phyloP scores from a whole-genome alignment of 1,139 yeast species.

The Arxiozyma heterogenica region DNA sequence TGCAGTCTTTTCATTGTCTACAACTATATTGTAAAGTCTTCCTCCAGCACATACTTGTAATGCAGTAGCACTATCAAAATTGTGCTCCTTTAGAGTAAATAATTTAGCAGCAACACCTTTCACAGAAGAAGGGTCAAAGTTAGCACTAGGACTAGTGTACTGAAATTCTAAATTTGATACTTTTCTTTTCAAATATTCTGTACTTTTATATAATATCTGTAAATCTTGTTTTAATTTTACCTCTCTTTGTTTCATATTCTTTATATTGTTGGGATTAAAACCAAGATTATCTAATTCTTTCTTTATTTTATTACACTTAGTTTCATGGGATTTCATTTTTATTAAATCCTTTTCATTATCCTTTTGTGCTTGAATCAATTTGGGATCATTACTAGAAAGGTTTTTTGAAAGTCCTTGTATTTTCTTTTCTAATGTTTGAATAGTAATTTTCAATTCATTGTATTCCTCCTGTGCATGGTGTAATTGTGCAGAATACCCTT shows the following conservation, averaged over 20 bases:
- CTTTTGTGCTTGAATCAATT: slow-evolving; percentile 44
- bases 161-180: slow-evolving; percentile 71
- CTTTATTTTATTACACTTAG: slow-evolving; percentile 36
- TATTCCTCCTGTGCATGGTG: slow-evolving; percentile 53
- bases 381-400: slow-evolving; percentile 43
- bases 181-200: slow-evolving; percentile 51
- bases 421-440: slow-evolving; percentile 55
- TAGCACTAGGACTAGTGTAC: slow-evolving; percentile 54
- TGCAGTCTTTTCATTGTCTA: slow-evolving; percentile 79
- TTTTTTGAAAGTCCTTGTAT: slow-evolving; percentile 50
- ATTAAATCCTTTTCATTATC: slow-evolving; percentile 41
- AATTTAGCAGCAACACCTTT: slow-evolving; percentile 88
- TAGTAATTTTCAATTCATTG: slow-evolving; percentile 45
- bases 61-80: slow-evolving; percentile 64
- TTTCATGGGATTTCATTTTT: slow-evolving; percentile 39
- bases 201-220: slow-evolving; percentile 40
- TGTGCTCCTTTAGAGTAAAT: slow-evolving; percentile 52
- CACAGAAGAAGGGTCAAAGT: slow-evolving; percentile 55
- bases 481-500: slow-evolving; percentile 73
- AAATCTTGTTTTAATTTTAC: slow-evolving; percentile 32
- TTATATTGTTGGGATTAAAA: slow-evolving; percentile 44
- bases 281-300: slow-evolving; percentile 46
- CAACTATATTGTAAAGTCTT: slow-evolving; percentile 79
- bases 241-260: slow-evolving; percentile 42
- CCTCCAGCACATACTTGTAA: slow-evolving; percentile 94